Percentiles rank a stretch among this genome's conserved stretches.
Evolutionary conservation across 768 basidiomycete species (phyloP).

Genomic region (Suillus spraguei): DNA sequence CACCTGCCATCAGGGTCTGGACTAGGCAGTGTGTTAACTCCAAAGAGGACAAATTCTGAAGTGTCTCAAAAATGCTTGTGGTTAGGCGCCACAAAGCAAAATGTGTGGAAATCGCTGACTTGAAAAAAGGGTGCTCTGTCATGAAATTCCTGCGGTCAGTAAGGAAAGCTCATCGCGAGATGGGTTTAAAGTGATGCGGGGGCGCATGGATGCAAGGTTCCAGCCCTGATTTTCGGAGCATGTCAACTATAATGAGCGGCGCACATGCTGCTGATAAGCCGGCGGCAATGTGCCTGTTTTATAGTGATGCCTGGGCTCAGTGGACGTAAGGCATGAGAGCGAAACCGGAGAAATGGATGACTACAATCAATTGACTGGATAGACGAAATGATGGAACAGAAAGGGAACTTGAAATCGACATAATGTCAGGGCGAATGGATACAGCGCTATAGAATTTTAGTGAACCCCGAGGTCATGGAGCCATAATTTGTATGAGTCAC

Average conservation of each 20-base stretch:
- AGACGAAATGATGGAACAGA: neutral
- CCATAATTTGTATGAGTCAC: neutral
- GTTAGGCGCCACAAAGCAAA: slow-evolving; percentile 4
- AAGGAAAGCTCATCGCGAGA: neutral
- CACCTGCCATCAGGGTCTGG: slow-evolving; percentile 4
- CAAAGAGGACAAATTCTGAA: neutral
- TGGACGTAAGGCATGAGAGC: slow-evolving; percentile 6
- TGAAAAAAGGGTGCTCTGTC: neutral
- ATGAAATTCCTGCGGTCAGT: neutral
- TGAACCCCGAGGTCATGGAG: slow-evolving; percentile 2
- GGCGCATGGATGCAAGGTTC: neutral
- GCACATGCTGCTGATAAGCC: slow-evolving; percentile 5
- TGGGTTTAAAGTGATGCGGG: neutral
- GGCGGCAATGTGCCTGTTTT: slow-evolving; percentile 8
- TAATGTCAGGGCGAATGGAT: neutral
- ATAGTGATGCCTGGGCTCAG: neutral
- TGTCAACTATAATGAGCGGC: neutral
- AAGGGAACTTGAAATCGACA: slow-evolving; percentile 7
- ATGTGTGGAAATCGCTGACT: neutral
- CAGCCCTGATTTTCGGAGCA: slow-evolving; percentile 1
- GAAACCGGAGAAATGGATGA: neutral
- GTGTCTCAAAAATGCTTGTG: neutral
- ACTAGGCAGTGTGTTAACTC: slow-evolving; percentile 3
- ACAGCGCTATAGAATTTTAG: neutral
- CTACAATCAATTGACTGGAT: neutral